A percentile compares a stretch with the other conserved stretches of the same genome.
Conservation (phyloP, 2,329 filamentous ascomycete species). For the Trichophyton schoenleinii region DNA sequence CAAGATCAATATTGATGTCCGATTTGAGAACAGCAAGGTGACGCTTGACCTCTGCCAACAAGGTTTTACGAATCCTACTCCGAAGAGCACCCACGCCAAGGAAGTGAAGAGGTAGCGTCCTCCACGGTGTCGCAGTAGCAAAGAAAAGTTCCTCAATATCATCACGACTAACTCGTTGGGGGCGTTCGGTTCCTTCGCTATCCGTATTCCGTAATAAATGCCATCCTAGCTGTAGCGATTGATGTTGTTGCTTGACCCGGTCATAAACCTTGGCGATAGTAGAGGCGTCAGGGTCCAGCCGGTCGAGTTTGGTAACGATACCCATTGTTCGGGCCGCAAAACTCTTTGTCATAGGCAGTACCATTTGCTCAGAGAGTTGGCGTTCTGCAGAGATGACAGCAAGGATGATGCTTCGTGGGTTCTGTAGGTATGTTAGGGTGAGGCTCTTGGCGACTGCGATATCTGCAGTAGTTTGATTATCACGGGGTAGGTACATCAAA, state of each 20-base stretch:
- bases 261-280: constrained; percentile 25
- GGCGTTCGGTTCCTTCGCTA: constrained; percentile 21
- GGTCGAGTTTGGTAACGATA: constrained; percentile 39
- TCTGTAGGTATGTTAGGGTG: constrained; percentile 29
- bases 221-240: constrained; percentile 37
- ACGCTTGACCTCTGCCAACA: constrained; percentile 23
- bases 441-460: constrained; percentile 42
- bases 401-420: constrained; percentile 35
- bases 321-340: constrained; percentile 29
- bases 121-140: constrained; percentile 17
- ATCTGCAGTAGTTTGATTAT: constrained; percentile 42
- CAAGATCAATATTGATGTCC: constrained; percentile 24
- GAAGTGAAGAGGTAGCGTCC: constrained; percentile 15
- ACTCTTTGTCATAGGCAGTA: constrained; percentile 26
- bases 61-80: constrained; percentile 22
- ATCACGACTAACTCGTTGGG: constrained; percentile 18
- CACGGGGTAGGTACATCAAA: constrained; percentile 43
- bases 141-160: constrained; percentile 26
- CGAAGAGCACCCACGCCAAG: constrained; percentile 23
- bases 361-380: constrained; percentile 32
- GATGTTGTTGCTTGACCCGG: constrained; percentile 31
- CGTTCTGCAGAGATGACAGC: constrained; percentile 36
- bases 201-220: constrained; percentile 37
- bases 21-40: constrained; percentile 27
- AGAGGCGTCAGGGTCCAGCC: constrained; percentile 24